These are phyloP conservation scores for Aspergillus cavernicola DNA, from an alignment of 495 filamentous ascomycete species.

Conservation along the genomic window DNA sequence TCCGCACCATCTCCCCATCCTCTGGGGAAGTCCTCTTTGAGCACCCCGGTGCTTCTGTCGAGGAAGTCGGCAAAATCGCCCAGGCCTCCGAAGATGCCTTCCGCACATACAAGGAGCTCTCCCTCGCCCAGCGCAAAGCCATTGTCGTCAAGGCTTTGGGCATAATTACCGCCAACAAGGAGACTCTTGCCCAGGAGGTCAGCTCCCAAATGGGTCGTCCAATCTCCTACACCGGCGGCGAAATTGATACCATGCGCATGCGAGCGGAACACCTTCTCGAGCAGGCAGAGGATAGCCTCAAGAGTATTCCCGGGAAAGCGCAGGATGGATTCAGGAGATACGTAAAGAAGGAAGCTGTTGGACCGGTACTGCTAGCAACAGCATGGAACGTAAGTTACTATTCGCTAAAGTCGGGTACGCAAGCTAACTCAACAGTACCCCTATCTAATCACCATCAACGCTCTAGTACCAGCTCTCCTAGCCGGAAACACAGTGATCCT, in stretches of 20 bases:
- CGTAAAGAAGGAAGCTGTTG: slow-evolving; percentile 81
- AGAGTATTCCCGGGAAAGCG: slow-evolving; percentile 65
- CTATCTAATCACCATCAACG: slow-evolving; percentile 88
- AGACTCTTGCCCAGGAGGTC: slow-evolving; percentile 76
- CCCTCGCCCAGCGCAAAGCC: slow-evolving; percentile 64
- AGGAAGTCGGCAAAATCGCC: slow-evolving; percentile 65
- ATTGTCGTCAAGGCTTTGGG: slow-evolving; percentile 76
- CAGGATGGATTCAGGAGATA: slow-evolving; percentile 85
- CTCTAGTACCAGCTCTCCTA: slow-evolving; percentile 81
- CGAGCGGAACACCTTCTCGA: slow-evolving; percentile 80
- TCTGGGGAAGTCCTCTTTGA: slow-evolving; percentile 78
- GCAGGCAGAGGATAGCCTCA: slow-evolving; percentile 65
- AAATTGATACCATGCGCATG: slow-evolving; percentile 78
- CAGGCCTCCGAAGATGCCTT: slow-evolving; percentile 68
- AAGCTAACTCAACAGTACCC: slow-evolving; percentile 65
- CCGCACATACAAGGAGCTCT: slow-evolving; percentile 58
- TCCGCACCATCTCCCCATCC: slow-evolving; percentile 85
- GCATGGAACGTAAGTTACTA: slow-evolving; percentile 83
- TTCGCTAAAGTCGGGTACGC: not conserved
- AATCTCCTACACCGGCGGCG: slow-evolving; percentile 77
- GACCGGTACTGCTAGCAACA: slow-evolving; percentile 79
- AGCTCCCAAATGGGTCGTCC: slow-evolving; percentile 94
- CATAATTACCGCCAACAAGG: slow-evolving; percentile 61
- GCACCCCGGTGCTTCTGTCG: slow-evolving; percentile 67
- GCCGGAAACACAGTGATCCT: slow-evolving; percentile 86